phyloP scores from a whole-genome alignment of 2,329 filamentous ascomycete genomes.

The Diaporthe citri region DNA sequence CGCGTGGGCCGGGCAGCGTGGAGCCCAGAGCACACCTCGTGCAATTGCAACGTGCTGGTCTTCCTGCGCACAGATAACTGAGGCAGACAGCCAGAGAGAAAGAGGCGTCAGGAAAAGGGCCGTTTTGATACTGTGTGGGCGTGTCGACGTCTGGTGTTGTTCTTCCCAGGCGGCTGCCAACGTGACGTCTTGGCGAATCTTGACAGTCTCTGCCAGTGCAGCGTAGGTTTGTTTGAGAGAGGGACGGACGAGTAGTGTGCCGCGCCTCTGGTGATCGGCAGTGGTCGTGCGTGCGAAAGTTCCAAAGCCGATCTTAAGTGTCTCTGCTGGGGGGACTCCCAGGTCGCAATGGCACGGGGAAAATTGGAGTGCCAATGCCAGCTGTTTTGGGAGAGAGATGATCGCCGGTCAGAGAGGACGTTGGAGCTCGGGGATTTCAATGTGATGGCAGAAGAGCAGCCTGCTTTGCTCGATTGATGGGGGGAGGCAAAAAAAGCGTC shows the following conservation, averaged over 20 bases:
- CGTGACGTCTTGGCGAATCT: conserved; percentile 23
- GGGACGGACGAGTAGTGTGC: conserved; percentile 23
- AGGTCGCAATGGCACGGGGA: conserved; percentile 24
- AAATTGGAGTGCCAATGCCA: conserved; percentile 28
- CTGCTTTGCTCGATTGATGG: conserved; percentile 13
- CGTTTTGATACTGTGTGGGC: conserved; percentile 8
- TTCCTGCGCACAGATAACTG: background rate
- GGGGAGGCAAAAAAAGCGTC: background rate
- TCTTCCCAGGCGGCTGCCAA: conserved; percentile 7
- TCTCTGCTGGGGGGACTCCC: conserved; percentile 10
- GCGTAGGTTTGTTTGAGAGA: conserved; percentile 21
- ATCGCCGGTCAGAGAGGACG: background rate
- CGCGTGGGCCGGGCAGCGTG: conserved; percentile 25
- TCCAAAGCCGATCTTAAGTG: conserved; percentile 26
- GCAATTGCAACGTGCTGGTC: background rate
- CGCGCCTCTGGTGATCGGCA: conserved; percentile 28
- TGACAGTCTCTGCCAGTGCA: conserved; percentile 21
- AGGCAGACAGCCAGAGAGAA: background rate
- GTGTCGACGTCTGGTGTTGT: conserved; percentile 4
- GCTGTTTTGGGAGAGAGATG: conserved; percentile 15
- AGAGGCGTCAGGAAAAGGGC: background rate
- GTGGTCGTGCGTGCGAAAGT: conserved; percentile 33
- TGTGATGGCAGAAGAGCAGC: conserved; percentile 16
- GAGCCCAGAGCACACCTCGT: background rate
- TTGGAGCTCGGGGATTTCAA: background rate